phyloP scores from a whole-genome alignment of 148 eudicot genomes.

The Heliamphora exappendiculata region DNA sequence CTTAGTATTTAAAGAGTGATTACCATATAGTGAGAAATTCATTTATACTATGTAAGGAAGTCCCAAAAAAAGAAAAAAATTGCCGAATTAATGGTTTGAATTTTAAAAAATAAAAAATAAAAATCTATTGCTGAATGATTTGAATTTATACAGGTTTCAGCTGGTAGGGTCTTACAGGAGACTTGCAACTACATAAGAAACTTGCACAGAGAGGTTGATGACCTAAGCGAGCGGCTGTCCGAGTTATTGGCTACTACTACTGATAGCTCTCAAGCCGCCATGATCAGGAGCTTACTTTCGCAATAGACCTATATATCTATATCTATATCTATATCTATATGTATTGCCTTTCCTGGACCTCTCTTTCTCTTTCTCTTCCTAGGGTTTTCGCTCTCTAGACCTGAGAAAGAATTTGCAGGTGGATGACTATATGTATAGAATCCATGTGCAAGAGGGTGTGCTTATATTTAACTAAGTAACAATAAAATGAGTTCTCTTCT shows the following conservation, averaged over 20 bases:
- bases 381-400: conserved; percentile 7
- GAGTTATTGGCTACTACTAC: conserved; percentile 29
- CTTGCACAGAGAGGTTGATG: conserved; percentile 43
- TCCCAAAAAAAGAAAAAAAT: too few relatives aligned
- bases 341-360: background rate
- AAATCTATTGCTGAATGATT: background rate
- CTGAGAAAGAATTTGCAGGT: background rate
- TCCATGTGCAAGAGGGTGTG: background rate
- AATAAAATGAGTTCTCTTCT: conserved; percentile 9
- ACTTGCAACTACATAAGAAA: conserved; percentile 37
- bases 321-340: background rate
- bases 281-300: conserved; percentile 38
- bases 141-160: conserved; percentile 26
- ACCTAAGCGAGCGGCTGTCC: conserved; percentile 38
- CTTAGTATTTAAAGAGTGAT: too few relatives aligned
- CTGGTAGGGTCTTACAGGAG: conserved; percentile 38
- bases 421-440: background rate
- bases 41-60: too few relatives aligned
- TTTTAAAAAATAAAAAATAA: background rate
- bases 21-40: too few relatives aligned
- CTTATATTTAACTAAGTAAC: background rate
- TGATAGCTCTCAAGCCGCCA: conserved; percentile 35
- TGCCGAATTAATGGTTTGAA: too few relatives aligned
- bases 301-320: conserved; percentile 15
- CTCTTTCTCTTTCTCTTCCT: background rate